Percentiles rank a stretch among this genome's conserved stretches.
Evolutionary conservation across 1,139 yeast species (phyloP).

Genomic region (Kodamaea alishanica): DNA sequence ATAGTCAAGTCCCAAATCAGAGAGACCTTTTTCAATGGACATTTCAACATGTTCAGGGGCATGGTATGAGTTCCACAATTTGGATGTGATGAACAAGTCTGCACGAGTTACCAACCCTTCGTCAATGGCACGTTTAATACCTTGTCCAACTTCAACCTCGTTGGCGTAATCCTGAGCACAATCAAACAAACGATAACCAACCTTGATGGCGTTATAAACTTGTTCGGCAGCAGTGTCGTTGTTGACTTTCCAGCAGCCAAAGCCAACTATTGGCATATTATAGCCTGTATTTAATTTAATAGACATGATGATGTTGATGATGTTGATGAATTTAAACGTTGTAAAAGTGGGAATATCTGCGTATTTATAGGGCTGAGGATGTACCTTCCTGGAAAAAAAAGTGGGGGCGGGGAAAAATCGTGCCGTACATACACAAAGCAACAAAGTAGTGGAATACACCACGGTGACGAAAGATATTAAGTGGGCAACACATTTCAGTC

Average conservation of each 20-base stretch:
- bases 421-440: too few species aligned
- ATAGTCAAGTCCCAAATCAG: constrained; percentile 64
- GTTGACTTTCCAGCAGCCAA: constrained; percentile 68
- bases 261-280: constrained; percentile 61
- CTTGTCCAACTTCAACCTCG: constrained; percentile 70
- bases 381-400: not conserved
- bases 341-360: not conserved
- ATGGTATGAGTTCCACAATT: constrained; percentile 78
- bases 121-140: constrained; percentile 57
- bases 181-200: constrained; percentile 72
- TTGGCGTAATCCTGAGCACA: constrained; percentile 80
- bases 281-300: constrained; percentile 57
- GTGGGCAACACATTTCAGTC: too few species aligned
- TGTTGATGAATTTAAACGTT: not conserved
- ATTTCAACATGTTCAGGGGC: constrained; percentile 55
- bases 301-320: constrained; percentile 23
- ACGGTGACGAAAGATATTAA: too few species aligned
- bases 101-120: constrained; percentile 70
- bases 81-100: constrained; percentile 72
- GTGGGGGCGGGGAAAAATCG: too few species aligned
- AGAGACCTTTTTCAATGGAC: constrained; percentile 61
- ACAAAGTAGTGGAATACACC: too few species aligned
- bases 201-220: constrained; percentile 62
- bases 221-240: constrained; percentile 54
- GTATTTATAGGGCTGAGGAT: not conserved